A percentile compares a stretch with the other conserved stretches of the same genome.
phyloP scores from a whole-genome alignment of 2,329 filamentous ascomycete genomes.

The Penicillium hesseltinei region DNA sequence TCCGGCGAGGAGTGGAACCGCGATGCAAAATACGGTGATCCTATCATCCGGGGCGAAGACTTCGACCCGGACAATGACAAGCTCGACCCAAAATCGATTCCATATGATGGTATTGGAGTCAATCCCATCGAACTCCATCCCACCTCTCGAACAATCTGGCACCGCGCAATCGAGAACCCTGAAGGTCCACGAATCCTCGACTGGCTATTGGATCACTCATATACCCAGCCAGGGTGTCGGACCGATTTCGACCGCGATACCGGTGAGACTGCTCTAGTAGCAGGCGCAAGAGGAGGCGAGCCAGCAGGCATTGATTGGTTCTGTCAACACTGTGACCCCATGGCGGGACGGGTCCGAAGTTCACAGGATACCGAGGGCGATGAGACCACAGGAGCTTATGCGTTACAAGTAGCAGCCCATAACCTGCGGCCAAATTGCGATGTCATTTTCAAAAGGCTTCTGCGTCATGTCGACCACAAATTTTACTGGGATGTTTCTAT shows the following conservation, averaged over 20 bases:
- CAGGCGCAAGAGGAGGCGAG: background rate
- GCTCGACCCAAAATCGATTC: background rate
- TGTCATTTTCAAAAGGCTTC: background rate
- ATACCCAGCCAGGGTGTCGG: background rate
- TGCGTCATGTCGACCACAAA: background rate
- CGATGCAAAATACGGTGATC: constrained; percentile 2
- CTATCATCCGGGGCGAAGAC: background rate
- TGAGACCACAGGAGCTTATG: background rate
- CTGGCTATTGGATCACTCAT: constrained; percentile 1
- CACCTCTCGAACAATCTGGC: constrained; percentile 3
- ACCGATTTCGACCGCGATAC: background rate
- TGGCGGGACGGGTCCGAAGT: background rate
- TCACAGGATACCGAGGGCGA: background rate
- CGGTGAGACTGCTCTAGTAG: background rate
- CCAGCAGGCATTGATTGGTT: constrained; percentile 2
- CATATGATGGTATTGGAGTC: background rate
- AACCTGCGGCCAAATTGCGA: background rate
- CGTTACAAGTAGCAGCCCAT: constrained; percentile 1
- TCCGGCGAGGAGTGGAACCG: background rate
- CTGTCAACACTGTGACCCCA: constrained; percentile 2
- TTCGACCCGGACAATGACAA: background rate
- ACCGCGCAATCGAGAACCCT: constrained; percentile 4
- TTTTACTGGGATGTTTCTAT: background rate
- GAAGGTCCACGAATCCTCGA: background rate
- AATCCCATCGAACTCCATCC: background rate